These are phyloP conservation scores for Fusarium abutilonis DNA, from an alignment of 2,329 filamentous ascomycete species.

Conservation along the genomic window DNA sequence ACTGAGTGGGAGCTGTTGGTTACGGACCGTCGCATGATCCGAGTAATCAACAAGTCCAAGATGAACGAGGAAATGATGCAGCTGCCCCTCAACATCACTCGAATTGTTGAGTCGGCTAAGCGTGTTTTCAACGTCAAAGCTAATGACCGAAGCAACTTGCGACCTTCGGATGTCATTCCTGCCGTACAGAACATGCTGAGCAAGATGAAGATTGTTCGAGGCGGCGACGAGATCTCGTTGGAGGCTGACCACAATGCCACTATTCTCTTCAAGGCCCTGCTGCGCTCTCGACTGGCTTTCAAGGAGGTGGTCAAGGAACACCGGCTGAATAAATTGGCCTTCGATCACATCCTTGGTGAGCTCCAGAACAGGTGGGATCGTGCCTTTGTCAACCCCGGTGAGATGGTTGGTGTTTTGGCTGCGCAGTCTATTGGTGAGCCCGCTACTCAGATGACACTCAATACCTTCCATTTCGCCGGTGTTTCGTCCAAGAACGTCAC, in stretches of 20 bases:
- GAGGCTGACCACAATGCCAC: constrained; percentile 93
- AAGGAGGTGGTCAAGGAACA: constrained; percentile 90
- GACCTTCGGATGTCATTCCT: constrained; percentile 86
- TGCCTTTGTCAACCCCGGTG: constrained; percentile 87
- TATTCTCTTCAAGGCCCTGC: constrained; percentile 88
- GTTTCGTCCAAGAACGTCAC: constrained; percentile 99
- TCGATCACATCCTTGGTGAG: constrained; percentile 91
- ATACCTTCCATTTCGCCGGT: constrained; percentile 99
- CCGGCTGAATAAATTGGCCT: constrained; percentile 87
- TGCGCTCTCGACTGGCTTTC: constrained; percentile 90
- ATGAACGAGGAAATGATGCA: constrained; percentile 89
- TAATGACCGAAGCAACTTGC: constrained; percentile 85
- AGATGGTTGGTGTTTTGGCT: constrained; percentile 98
- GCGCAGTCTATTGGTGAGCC: constrained; percentile 99
- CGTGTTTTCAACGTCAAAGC: constrained; percentile 91
- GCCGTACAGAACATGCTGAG: constrained; percentile 79
- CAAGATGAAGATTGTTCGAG: constrained; percentile 85
- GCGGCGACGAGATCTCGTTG: constrained; percentile 79
- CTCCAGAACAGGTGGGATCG: constrained; percentile 88
- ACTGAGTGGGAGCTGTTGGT: constrained; percentile 84
- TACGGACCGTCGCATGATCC: constrained; percentile 78
- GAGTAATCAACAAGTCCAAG: constrained; percentile 71
- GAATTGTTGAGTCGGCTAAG: constrained; percentile 90
- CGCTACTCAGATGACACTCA: constrained; percentile 98
- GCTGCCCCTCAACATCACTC: constrained; percentile 88